Conservation (phyloP, 2,329 filamentous ascomycete genomes). For the Fusarium buharicum region DNA sequence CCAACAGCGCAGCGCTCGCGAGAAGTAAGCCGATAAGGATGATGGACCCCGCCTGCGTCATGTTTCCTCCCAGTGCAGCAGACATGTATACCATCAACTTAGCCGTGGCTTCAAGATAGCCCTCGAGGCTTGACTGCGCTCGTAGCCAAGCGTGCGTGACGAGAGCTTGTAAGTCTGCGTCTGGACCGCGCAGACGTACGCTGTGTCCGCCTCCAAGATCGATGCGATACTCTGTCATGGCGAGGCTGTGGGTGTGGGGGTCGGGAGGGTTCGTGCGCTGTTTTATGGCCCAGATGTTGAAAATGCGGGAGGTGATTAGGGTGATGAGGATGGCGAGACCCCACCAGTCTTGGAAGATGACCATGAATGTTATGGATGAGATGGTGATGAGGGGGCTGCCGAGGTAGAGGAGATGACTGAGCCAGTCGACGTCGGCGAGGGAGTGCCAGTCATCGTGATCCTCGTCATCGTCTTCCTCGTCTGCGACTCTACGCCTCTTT, state of each 20-base stretch:
- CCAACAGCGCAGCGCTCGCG: slow-evolving; percentile 63
- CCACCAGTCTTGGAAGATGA: slow-evolving; percentile 63
- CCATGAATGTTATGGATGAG: slow-evolving; percentile 55
- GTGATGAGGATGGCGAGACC: slow-evolving; percentile 58
- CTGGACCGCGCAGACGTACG: slow-evolving; percentile 63
- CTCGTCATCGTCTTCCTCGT: slow-evolving; percentile 22
- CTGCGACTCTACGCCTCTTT: slow-evolving; percentile 3
- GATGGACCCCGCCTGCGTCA: slow-evolving; percentile 62
- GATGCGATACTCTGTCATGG: slow-evolving; percentile 59
- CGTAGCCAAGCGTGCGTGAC: slow-evolving; percentile 68
- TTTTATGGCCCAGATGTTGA: slow-evolving; percentile 68
- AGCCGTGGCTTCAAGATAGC: slow-evolving; percentile 62
- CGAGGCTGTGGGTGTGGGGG: slow-evolving; percentile 16
- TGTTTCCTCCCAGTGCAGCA: slow-evolving; percentile 65
- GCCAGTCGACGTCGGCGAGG: slow-evolving; percentile 54
- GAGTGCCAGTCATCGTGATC: slow-evolving; percentile 38
- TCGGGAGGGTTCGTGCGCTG: slow-evolving; percentile 52
- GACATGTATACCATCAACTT: slow-evolving; percentile 69
- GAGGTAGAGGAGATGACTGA: slow-evolving; percentile 62
- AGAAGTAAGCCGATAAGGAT: slow-evolving; percentile 63
- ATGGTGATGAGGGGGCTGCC: slow-evolving; percentile 59
- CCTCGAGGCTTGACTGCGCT: slow-evolving; percentile 60
- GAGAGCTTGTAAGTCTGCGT: slow-evolving; percentile 68
- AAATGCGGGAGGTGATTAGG: slow-evolving; percentile 63
- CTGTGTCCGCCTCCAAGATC: slow-evolving; percentile 62